These are phyloP conservation scores for Coffea canephora DNA, from an alignment of 257 asterid genomes.

Conservation along the genomic window DNA sequence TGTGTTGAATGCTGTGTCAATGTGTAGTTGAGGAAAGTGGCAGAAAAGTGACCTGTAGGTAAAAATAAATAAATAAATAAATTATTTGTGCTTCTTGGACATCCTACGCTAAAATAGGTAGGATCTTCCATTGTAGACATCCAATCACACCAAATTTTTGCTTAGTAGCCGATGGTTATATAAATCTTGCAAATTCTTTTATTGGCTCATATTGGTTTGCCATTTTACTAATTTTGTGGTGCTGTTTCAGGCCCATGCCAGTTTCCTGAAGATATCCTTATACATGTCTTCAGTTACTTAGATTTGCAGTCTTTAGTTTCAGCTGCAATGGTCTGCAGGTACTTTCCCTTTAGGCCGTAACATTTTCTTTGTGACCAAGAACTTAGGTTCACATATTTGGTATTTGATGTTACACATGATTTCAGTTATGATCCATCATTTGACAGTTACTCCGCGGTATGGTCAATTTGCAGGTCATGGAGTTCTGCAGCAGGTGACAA, in stretches of 20 bases:
- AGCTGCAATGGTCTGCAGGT: conserved; percentile 79
- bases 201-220: background rate
- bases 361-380: background rate
- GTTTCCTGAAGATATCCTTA: conserved; percentile 72
- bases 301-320: conserved; percentile 64
- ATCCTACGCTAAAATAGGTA: background rate
- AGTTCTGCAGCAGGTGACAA: conserved; percentile 61
- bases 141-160: background rate
- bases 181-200: background rate
- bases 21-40: background rate
- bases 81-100: background rate
- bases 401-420: background rate
- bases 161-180: background rate
- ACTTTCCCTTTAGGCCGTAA: conserved; percentile 2
- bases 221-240: conserved; percentile 9
- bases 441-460: background rate
- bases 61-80: no score
- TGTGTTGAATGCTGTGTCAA: background rate
- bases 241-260: conserved; percentile 40
- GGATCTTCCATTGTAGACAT: background rate
- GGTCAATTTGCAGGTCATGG: conserved; percentile 61
- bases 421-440: background rate
- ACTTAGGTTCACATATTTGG: background rate
- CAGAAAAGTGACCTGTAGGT: background rate
- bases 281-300: conserved; percentile 60